phyloP scores from a whole-genome alignment of 1,139 yeast genomes.

The Pichia inconspicua region DNA sequence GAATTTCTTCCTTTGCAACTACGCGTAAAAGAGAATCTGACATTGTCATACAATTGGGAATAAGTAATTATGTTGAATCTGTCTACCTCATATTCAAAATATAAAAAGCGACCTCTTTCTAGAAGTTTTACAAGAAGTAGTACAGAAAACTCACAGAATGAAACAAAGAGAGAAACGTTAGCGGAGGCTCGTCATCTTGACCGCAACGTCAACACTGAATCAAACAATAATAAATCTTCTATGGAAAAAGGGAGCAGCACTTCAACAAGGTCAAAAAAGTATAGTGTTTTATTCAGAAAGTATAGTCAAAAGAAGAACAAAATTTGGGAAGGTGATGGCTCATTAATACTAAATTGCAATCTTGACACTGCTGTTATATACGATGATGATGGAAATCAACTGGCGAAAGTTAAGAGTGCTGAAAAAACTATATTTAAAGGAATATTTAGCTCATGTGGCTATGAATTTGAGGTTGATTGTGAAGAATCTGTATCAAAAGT shows the following conservation, averaged over 20 bases:
- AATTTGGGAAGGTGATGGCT: conserved; percentile 94
- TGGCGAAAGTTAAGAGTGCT: conserved; percentile 17
- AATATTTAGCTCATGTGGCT: conserved; percentile 39
- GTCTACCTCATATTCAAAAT: neutral
- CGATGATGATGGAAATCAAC: conserved; percentile 19
- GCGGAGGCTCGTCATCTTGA: neutral
- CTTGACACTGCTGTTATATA: conserved; percentile 18
- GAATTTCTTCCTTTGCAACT: neutral
- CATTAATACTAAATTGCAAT: conserved; percentile 29
- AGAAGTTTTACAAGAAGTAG: neutral
- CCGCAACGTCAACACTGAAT: neutral
- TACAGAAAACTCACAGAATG: neutral
- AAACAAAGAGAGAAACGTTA: neutral
- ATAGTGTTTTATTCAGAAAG: conserved; percentile 61
- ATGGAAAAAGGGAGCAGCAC: neutral
- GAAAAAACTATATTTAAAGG: conserved; percentile 32
- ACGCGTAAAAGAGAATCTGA: neutral
- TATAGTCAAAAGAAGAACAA: conserved; percentile 70
- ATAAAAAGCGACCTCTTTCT: neutral
- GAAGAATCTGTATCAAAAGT: conserved; percentile 5
- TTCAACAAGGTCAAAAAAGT: conserved; percentile 13
- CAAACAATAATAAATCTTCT: neutral
- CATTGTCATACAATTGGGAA: neutral
- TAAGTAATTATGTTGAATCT: neutral
- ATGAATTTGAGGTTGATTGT: conserved; percentile 48